A percentile compares a stretch with the other conserved stretches of the same genome.
Conservation (phyloP, 345 rosid species). For the Limnanthes douglasii region DNA sequence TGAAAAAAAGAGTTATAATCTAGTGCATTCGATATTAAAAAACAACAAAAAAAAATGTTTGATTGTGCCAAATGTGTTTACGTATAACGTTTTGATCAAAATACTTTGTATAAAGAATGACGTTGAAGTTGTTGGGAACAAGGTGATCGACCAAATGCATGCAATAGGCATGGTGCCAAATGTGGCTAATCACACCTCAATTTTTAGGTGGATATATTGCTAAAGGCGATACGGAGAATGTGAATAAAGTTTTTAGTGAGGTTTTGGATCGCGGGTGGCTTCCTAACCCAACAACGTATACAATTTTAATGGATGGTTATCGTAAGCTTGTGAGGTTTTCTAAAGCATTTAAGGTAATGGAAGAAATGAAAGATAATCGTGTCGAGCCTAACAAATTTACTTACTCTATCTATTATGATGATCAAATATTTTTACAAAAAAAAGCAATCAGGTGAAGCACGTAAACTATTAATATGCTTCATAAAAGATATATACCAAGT, state of each 20-base stretch:
- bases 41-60: conserved; percentile 28
- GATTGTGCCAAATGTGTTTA: conserved; percentile 59
- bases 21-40: conserved; percentile 38
- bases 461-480: conserved; percentile 68
- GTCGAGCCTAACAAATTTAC: conserved; percentile 72
- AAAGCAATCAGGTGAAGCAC: conserved; percentile 56
- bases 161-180: conserved; percentile 65
- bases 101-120: conserved; percentile 49
- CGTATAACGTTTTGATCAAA: conserved; percentile 56
- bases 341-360: conserved; percentile 74
- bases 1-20: conserved; percentile 47
- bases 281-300: conserved; percentile 67
- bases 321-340: conserved; percentile 46
- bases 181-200: conserved; percentile 56
- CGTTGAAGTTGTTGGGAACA: conserved; percentile 34
- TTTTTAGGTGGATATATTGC: conserved; percentile 56
- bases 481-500: conserved; percentile 42
- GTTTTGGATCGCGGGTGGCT: conserved; percentile 71
- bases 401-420: conserved; percentile 82
- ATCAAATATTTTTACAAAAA: conserved; percentile 51
- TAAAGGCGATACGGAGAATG: conserved; percentile 54
- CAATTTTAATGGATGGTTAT: conserved; percentile 67
- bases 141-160: conserved; percentile 77
- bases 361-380: conserved; percentile 68
- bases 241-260: conserved; percentile 39